Conservation (phyloP, 2,329 filamentous ascomycete species). For the Pseudocercospora crystallina region DNA sequence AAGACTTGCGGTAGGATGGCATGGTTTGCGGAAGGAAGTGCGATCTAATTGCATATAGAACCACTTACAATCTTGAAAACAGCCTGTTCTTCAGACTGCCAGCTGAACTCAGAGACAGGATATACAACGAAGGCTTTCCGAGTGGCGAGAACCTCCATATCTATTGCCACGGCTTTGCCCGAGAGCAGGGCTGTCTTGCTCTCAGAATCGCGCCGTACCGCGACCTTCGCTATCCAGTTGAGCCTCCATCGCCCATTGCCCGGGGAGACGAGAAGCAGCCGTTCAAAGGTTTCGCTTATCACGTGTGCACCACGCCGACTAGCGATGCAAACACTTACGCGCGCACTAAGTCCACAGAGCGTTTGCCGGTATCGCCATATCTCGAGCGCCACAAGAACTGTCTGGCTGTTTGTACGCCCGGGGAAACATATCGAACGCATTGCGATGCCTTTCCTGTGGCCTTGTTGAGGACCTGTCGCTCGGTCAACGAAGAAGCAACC, state of each 20-base stretch:
- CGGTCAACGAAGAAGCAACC: background rate
- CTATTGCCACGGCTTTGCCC: background rate
- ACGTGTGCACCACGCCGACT: background rate
- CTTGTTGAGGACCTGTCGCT: slow-evolving; percentile 2
- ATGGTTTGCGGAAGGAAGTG: background rate
- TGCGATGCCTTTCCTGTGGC: background rate
- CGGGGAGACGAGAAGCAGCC: background rate
- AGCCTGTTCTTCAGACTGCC: background rate
- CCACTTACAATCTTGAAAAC: background rate
- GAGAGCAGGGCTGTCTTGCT: slow-evolving; percentile 1
- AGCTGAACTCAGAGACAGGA: background rate
- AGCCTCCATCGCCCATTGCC: too few relatives aligned
- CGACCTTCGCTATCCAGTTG: background rate
- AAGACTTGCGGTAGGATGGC: background rate
- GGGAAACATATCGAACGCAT: too few relatives aligned
- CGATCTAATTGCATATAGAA: background rate
- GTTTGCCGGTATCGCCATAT: background rate
- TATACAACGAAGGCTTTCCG: background rate
- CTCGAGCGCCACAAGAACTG: background rate
- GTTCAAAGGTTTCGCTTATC: background rate
- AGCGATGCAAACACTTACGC: slow-evolving; percentile 1
- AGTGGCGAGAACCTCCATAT: background rate
- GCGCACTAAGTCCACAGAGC: background rate
- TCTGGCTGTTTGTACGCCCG: background rate
- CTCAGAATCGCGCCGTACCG: background rate